Base-by-base conservation (phyloP, 768 basidiomycete species). In the Lactifluus pinguis region DNA sequence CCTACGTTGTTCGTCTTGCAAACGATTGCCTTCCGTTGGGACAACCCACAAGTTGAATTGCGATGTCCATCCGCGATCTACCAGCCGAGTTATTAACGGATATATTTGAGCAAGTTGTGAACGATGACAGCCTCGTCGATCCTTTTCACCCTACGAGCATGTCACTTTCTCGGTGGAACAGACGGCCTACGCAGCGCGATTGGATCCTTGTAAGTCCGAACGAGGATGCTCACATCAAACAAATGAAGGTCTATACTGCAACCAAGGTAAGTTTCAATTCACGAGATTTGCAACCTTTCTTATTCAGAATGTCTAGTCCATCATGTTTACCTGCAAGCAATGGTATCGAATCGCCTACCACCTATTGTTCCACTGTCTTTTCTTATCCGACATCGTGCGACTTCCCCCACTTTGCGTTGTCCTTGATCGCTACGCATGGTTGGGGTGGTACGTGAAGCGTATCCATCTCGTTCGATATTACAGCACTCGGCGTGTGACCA, bases 401-500 rank as follows among this genome's bases (percentile, higher is more conserved):
- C 71, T 90, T 4, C 72, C 80, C 25, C 71, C 74, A 0, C 74
- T 88, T 8, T 80, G 79, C 64, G 60, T 68, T n/a, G 74, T 79
- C 48, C 74, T 89, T 19, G 79, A 83, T 65, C 72, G 76, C 9
- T 76, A 80, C 6, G 71, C 77, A 0, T 79, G 81, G 0, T 71
- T 85, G 1, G 87, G 87, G 5, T 86, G 85, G 84, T 87, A 84
- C 82, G 80, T 85, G 0, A 78, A 78, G 38, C 77, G 87, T n/a
- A 73, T 91, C n/a, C 87, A 91, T 57, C 74, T 89, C 32, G 77
- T 80, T 2, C 79, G 82, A 9, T 82, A 79, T 69, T 75, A 76
- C 57, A 68, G 71, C 7, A 73, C 73, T 6, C 75, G 71, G 9
- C 75, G 72, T 6, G 70, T 75, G 2, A 76, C 77, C 6, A 73